Conservation (phyloP, 192 early-diverging fungal species). For the Paraglomus occultum region DNA sequence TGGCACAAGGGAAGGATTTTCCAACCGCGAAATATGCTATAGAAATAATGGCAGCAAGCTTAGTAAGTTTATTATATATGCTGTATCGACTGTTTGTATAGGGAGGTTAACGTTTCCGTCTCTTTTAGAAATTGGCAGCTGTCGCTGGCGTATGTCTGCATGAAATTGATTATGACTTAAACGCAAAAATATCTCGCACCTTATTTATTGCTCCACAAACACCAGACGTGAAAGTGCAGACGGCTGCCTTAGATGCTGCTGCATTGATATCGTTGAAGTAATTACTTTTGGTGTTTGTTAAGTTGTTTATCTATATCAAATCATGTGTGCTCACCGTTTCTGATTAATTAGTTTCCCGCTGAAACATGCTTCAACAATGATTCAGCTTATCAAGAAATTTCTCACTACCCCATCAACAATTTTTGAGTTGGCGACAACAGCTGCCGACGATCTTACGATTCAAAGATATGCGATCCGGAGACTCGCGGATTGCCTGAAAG, state of each 20-base stretch:
- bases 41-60: conserved; percentile 57
- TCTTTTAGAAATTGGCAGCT: background rate
- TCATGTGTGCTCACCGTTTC: background rate
- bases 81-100: background rate
- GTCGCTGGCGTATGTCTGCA: conserved; percentile 3
- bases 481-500: conserved; percentile 51
- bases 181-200: conserved; percentile 4
- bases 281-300: conserved; percentile 2
- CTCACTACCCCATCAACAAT: conserved; percentile 52
- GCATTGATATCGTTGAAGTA: conserved; percentile 46
- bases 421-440: conserved; percentile 43
- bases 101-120: background rate
- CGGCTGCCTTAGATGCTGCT: conserved; percentile 43
- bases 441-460: conserved; percentile 32
- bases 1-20: conserved; percentile 46
- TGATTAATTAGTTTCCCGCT: conserved; percentile 33
- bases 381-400: conserved; percentile 47
- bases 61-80: conserved; percentile 38
- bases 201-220: conserved; percentile 31
- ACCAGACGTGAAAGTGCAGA: conserved; percentile 29
- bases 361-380: conserved; percentile 33
- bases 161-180: conserved; percentile 36
- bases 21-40: conserved; percentile 46
- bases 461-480: conserved; percentile 49
- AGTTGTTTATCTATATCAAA: background rate